A percentile compares a stretch with the other conserved stretches of the same genome.
phyloP scores from a whole-genome alignment of 192 early-diverging fungal genomes.

The Podila horticola region DNA sequence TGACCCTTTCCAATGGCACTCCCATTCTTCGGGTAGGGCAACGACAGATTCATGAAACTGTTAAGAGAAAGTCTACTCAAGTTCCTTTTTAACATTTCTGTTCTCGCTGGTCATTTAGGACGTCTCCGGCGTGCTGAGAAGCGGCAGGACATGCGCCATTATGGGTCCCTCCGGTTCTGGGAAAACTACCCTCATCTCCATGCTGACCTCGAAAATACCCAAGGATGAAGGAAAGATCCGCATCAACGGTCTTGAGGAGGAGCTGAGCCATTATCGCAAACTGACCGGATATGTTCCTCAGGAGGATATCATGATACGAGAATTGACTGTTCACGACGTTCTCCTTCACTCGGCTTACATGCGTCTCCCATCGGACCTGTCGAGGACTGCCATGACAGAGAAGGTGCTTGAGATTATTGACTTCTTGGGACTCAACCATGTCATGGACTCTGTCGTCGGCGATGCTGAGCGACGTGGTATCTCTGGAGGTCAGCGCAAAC shows the following conservation, averaged over 20 bases:
- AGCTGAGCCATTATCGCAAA: conserved; percentile 70
- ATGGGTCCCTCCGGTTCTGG: conserved; percentile 69
- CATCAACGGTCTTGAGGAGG: conserved; percentile 68
- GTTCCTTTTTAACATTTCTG: background rate
- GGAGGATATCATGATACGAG: conserved; percentile 71
- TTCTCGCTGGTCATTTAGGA: conserved; percentile 15
- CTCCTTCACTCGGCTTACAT: conserved; percentile 74
- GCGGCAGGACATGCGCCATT: conserved; percentile 67
- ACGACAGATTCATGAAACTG: background rate
- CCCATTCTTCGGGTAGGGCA: conserved; percentile 61
- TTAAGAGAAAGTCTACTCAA: background rate
- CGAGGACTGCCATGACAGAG: conserved; percentile 54
- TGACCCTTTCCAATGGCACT: conserved; percentile 52
- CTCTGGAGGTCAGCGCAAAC: conserved; percentile 78
- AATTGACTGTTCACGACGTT: conserved; percentile 74
- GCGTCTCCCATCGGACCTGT: conserved; percentile 62
- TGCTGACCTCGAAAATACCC: conserved; percentile 71
- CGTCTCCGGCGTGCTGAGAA: conserved; percentile 65
- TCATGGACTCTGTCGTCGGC: conserved; percentile 64
- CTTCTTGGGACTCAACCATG: conserved; percentile 65
- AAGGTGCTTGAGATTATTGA: conserved; percentile 66
- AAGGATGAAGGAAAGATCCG: conserved; percentile 61
- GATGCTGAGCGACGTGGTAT: conserved; percentile 73
- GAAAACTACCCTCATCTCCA: conserved; percentile 70
- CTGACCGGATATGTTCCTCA: conserved; percentile 81